Evolutionary conservation across 805 yeast genomes (phyloP).

Genomic region (Blastobotrys parvus): DNA sequence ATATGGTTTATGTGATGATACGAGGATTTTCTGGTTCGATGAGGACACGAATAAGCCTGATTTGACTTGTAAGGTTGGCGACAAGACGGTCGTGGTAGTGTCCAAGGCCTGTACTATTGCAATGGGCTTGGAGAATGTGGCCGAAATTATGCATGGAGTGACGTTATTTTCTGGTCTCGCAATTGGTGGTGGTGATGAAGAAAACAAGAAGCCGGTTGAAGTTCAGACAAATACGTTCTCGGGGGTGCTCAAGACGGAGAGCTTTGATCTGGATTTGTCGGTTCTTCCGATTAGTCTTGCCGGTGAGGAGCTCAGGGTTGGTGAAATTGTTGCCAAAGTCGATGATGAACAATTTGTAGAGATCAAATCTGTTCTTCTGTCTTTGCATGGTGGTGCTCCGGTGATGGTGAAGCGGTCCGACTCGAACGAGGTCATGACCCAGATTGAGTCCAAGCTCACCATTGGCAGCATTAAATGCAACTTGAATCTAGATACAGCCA

Average conservation of each 20-base stretch:
- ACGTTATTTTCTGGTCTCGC: background rate
- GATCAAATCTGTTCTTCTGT: background rate
- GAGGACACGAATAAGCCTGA: background rate
- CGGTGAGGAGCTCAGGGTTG: background rate
- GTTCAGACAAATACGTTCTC: conserved; percentile 1
- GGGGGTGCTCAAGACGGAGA: background rate
- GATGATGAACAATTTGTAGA: background rate
- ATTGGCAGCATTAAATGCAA: background rate
- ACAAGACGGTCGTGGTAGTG: background rate
- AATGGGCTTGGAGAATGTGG: background rate
- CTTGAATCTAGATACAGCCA: background rate
- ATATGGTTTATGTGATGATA: too few relatives aligned
- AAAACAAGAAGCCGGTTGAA: background rate
- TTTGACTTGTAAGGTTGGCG: background rate
- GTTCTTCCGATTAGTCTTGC: conserved; percentile 1
- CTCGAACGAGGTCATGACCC: background rate
- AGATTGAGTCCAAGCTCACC: background rate
- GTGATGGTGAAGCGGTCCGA: background rate
- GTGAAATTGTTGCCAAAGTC: background rate
- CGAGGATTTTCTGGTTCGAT: background rate
- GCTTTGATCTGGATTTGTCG: background rate
- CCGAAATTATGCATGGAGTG: background rate
- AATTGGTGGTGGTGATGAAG: background rate
- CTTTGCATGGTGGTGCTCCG: background rate
- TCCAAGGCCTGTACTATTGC: background rate